Evolutionary conservation across 2,329 filamentous ascomycete species (phyloP).

Genomic region (Phaeosphaeria sp.): DNA sequence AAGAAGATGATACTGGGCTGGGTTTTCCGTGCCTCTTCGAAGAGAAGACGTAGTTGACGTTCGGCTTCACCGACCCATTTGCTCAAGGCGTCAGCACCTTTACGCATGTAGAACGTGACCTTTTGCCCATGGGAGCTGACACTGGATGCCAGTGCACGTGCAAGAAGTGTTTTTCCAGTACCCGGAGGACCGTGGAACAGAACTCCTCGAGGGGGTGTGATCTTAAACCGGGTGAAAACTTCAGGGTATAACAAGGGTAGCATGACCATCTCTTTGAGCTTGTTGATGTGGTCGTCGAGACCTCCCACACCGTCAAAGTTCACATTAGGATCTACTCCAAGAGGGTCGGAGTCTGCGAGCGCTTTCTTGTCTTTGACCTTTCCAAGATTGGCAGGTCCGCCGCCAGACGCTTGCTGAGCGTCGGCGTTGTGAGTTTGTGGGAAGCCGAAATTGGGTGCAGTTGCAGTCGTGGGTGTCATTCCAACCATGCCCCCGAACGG

Average conservation of each 20-base stretch:
- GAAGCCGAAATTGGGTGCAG: slow-evolving; percentile 59
- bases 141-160: slow-evolving; percentile 88
- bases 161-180: slow-evolving; percentile 96
- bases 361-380: slow-evolving; percentile 93
- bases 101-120: slow-evolving; percentile 99
- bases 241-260: slow-evolving; percentile 94
- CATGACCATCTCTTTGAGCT: slow-evolving; percentile 98
- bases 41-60: slow-evolving; percentile 88
- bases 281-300: slow-evolving; percentile 90
- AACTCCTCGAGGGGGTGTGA: slow-evolving; percentile 92
- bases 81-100: slow-evolving; percentile 94
- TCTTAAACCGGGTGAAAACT: slow-evolving; percentile 87
- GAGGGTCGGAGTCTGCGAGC: slow-evolving; percentile 89
- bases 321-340: slow-evolving; percentile 90
- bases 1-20: slow-evolving; percentile 99
- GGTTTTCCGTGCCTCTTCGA: slow-evolving; percentile 93
- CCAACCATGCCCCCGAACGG: slow-evolving; percentile 66
- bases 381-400: slow-evolving; percentile 81
- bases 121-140: slow-evolving; percentile 89
- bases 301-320: slow-evolving; percentile 95
- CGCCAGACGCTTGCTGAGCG: slow-evolving; percentile 60
- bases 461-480: slow-evolving; percentile 65
- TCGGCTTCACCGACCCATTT: slow-evolving; percentile 99
- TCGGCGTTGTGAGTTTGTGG: slow-evolving; percentile 66
- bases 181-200: slow-evolving; percentile 96